phyloP scores from a whole-genome alignment of 441 rosid genomes.

The Manihot esculenta region DNA sequence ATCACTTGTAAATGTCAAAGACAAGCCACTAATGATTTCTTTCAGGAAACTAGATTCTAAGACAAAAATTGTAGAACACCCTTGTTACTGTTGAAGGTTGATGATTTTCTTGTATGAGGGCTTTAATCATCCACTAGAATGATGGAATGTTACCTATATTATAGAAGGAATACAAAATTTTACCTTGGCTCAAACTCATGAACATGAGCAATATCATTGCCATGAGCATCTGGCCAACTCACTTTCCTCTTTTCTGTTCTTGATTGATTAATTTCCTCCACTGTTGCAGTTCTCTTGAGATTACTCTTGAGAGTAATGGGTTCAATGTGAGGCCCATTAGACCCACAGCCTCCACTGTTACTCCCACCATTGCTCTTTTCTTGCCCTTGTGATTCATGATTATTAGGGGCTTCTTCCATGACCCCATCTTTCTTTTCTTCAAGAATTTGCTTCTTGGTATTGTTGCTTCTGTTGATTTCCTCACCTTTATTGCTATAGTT shows the following conservation, averaged over 20 bases:
- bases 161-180: not conserved
- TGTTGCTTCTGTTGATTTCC: conserved; percentile 22
- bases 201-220: conserved; percentile 75
- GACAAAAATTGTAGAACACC: not conserved
- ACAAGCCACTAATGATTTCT: not conserved
- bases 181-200: conserved; percentile 78
- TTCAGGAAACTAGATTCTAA: not conserved
- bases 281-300: conserved; percentile 42
- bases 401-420: conserved; percentile 22
- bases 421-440: conserved; percentile 38
- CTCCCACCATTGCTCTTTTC: conserved; percentile 18
- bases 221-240: conserved; percentile 78
- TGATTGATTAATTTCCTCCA: conserved; percentile 27
- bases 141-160: not conserved
- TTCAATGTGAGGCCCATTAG: conserved; percentile 38
- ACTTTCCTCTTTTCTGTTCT: conserved; percentile 59
- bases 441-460: conserved; percentile 29
- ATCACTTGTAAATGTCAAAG: not conserved
- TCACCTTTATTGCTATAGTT: conserved; percentile 26
- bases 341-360: conserved; percentile 28
- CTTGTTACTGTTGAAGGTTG: conserved; percentile 5
- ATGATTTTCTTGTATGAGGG: not conserved
- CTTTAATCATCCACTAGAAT: not conserved
- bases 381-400: conserved; percentile 17
- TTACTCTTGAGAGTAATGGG: conserved; percentile 43